Conservation (phyloP, 495 filamentous ascomycete genomes). For the Xylaria palmicola region DNA sequence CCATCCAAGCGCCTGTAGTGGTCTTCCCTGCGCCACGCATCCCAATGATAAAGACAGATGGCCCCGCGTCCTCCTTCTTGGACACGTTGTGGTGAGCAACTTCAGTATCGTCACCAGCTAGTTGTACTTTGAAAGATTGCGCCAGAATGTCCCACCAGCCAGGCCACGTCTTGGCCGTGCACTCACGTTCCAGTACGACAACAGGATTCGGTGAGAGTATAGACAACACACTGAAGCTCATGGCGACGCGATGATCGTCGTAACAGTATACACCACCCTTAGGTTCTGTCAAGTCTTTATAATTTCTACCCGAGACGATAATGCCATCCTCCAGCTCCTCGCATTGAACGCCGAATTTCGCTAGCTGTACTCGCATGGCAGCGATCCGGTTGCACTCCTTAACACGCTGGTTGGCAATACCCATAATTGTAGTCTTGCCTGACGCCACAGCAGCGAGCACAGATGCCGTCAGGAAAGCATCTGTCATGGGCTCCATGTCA, state of each 20-base stretch:
- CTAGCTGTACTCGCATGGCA: conserved; percentile 94
- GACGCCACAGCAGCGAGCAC: conserved; percentile 90
- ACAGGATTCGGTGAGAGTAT: conserved; percentile 71
- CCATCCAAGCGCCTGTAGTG: conserved; percentile 83
- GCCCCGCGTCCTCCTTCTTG: conserved; percentile 38
- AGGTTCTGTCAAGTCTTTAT: conserved; percentile 59
- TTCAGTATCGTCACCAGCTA: conserved; percentile 69
- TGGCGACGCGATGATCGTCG: conserved; percentile 96
- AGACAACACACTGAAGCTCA: conserved; percentile 95
- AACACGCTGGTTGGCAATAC: conserved; percentile 98
- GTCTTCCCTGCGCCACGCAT: conserved; percentile 99
- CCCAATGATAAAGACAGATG: conserved; percentile 88
- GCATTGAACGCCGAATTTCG: conserved; percentile 91
- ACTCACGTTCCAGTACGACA: conserved; percentile 84
- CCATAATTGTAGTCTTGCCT: conserved; percentile 79
- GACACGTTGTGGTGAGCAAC: conserved; percentile 28
- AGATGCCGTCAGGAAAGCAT: conserved; percentile 94
- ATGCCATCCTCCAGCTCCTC: conserved; percentile 91
- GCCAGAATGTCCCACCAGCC: conserved; percentile 95
- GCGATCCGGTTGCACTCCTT: conserved; percentile 98
- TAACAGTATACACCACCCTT: conserved; percentile 81
- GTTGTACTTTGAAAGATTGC: conserved; percentile 67
- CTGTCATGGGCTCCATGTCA: conserved; percentile 99
- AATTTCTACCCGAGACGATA: conserved; percentile 70
- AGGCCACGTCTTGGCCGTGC: conserved; percentile 98